A percentile compares a stretch with the other conserved stretches of the same genome.
Conservation (phyloP, 495 filamentous ascomycete genomes). For the Thozetella sp. region DNA sequence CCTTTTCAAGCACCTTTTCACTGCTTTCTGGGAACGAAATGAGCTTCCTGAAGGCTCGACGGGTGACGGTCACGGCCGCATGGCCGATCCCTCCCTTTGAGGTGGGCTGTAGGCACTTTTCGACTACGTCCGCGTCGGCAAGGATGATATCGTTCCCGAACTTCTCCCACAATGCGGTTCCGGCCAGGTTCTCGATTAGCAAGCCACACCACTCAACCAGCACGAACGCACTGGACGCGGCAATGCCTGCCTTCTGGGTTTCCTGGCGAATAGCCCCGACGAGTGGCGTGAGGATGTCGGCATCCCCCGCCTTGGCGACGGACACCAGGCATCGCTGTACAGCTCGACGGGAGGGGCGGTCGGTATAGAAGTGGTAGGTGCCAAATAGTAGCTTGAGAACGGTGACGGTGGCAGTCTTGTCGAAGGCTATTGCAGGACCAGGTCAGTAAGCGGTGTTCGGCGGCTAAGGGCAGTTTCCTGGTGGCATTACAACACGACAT, state of each 20-base stretch:
- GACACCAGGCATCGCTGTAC: constrained; percentile 74
- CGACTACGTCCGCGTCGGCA: constrained; percentile 67
- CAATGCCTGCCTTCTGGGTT: constrained; percentile 71
- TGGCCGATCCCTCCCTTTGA: constrained; percentile 59
- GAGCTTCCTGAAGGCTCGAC: constrained; percentile 71
- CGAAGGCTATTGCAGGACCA: constrained; percentile 32
- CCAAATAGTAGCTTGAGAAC: constrained; percentile 75
- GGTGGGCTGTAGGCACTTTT: constrained; percentile 69
- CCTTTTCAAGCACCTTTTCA: constrained; percentile 60
- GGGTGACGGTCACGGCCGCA: constrained; percentile 71
- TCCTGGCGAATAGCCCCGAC: constrained; percentile 63
- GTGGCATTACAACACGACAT: constrained; percentile 9
- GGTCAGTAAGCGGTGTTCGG: background rate
- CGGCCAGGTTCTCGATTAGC: constrained; percentile 62
- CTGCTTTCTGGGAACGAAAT: constrained; percentile 61
- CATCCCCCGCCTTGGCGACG: constrained; percentile 55
- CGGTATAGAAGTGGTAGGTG: constrained; percentile 85
- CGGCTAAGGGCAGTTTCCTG: background rate
- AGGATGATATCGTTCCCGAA: constrained; percentile 64
- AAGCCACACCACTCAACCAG: constrained; percentile 86
- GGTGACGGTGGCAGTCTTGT: constrained; percentile 26
- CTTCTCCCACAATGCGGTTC: constrained; percentile 60
- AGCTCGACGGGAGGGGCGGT: constrained; percentile 79
- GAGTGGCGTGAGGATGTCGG: constrained; percentile 60
- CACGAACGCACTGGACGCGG: constrained; percentile 81